Evolutionary conservation across 176 grass and related monocot species (phyloP).

Genomic region (Luzula sylvatica): DNA sequence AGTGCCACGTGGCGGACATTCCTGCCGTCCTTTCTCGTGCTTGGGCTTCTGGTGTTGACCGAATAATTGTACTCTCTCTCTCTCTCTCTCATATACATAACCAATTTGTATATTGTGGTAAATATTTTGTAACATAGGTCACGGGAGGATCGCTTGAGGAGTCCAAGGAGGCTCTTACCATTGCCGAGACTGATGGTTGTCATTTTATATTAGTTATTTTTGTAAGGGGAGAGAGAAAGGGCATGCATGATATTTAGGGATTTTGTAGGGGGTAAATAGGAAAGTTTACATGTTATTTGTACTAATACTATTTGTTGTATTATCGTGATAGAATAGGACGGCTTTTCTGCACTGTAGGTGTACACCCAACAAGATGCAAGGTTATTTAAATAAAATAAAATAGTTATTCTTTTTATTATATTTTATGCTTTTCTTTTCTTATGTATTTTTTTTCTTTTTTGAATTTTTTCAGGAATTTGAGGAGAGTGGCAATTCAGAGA

Average conservation of each 20-base stretch:
- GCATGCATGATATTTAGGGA: neutral
- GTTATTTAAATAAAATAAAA: constrained; percentile 22
- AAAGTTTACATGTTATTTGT: constrained; percentile 25
- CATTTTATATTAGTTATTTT: neutral
- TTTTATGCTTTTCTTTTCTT: constrained; percentile 3
- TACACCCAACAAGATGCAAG: constrained; percentile 93
- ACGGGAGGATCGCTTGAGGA: constrained; percentile 84
- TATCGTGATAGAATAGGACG: constrained; percentile 42
- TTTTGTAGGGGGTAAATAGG: neutral
- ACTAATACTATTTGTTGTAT: constrained; percentile 28
- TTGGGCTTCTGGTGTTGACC: constrained; percentile 76
- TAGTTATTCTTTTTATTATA: neutral
- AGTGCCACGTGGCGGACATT: constrained; percentile 69
- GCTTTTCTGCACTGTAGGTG: constrained; percentile 84
- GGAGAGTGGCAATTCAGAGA: constrained; percentile 76
- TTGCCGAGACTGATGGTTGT: constrained; percentile 80
- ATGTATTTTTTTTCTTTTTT: constrained; percentile 4
- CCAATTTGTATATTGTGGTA: neutral
- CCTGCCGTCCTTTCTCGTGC: constrained; percentile 63
- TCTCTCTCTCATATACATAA: neutral
- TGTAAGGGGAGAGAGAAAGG: neutral
- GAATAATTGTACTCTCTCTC: constrained; percentile 48
- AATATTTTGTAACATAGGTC: constrained; percentile 28
- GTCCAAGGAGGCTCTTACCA: constrained; percentile 74
- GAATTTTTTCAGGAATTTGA: constrained; percentile 84